Base-by-base conservation (phyloP, 2,329 filamentous ascomycete species). In the Camillea tinctor region DNA sequence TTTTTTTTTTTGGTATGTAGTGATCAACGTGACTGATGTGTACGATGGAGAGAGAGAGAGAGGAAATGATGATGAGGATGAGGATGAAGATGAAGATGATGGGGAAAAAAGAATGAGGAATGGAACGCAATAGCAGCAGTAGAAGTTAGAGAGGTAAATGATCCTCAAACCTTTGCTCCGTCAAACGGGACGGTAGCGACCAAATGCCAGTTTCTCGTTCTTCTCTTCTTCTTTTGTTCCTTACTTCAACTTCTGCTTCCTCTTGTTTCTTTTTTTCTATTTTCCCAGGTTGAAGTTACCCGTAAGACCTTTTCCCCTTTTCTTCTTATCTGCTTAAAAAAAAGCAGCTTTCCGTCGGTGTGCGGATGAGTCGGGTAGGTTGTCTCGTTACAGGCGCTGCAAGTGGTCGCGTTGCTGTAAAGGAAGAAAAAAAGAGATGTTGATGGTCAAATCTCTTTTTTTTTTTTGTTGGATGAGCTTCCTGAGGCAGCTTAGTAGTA, bases 161-260 rank as follows among this genome's bases (percentile, higher is more conserved):
- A 65, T 70, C 68, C 71, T 73, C 74, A 76, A 76, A 76, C 74
- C 74, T 76, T 74, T 73, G 61, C 68, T 72, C 69, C 64, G 66
- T 67, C 68, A 69, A 72, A 69, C 63, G 59, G 66, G 68, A 65
- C 64, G 66, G 66, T 56, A 57, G 57, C 54, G 49, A 59, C 56
- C 59, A 61, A 66, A 64, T 64, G 61, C 62, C 65, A 61, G 60
- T 63, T 68, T 63, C 68, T 67, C 64, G 59, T 66, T 62, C 60
- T 57, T 52, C 60, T 61, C 60, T 61, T 51, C 54, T 60, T 54
- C 57, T 62, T 52, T 49, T 61, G 57, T 30, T 30, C 26, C 13
- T 11, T 30, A 11, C 26, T 30, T 30, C 26, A 30, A 30, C 26
- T 51, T 51, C 22, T 22, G 21, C 50, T 22, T 7, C 26, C 13